Percentiles rank a stretch among this genome's conserved stretches.
Conservation (phyloP, 2,329 filamentous ascomycete genomes). For the Fusarium mundagurra region DNA sequence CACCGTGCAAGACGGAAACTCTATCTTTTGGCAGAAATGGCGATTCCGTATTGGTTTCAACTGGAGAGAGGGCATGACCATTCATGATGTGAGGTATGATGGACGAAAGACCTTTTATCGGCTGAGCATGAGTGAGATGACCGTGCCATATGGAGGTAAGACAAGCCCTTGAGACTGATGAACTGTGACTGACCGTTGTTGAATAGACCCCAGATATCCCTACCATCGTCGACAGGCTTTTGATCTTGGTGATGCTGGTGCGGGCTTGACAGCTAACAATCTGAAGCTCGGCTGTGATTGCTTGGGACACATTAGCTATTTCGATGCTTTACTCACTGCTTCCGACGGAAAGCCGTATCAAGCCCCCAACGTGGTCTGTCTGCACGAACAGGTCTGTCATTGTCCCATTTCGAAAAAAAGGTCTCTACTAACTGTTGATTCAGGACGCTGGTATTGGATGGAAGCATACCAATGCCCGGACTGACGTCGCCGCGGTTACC, state of each 20-base stretch:
- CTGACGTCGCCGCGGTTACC: constrained; percentile 66
- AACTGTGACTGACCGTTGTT: fast-evolving
- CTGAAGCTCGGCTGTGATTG: not conserved
- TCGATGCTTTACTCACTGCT: not conserved
- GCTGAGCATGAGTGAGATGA: constrained; percentile 75
- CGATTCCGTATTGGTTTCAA: constrained; percentile 76
- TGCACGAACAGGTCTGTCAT: constrained; percentile 63
- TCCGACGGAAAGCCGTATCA: constrained; percentile 24
- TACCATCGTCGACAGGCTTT: constrained; percentile 77
- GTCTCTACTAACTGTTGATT: not conserved
- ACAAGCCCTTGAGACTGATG: no score
- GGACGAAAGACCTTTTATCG: constrained; percentile 72
- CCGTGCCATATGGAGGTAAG: constrained; percentile 56
- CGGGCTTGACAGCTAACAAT: constrained; percentile 70
- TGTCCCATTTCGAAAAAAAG: not conserved
- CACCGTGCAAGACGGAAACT: constrained; percentile 57
- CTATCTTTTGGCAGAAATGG: constrained; percentile 72
- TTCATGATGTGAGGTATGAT: constrained; percentile 76
- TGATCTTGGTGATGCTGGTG: constrained; percentile 75
- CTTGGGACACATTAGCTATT: constrained; percentile 56
- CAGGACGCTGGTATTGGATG: constrained; percentile 74
- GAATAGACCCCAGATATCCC: constrained; percentile 60
- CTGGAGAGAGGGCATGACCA: constrained; percentile 74
- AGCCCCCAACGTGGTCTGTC: constrained; percentile 69
- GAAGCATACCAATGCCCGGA: constrained; percentile 76